Base-by-base conservation (phyloP, 805 yeast genomes). In the Ogataea pignaliae region DNA sequence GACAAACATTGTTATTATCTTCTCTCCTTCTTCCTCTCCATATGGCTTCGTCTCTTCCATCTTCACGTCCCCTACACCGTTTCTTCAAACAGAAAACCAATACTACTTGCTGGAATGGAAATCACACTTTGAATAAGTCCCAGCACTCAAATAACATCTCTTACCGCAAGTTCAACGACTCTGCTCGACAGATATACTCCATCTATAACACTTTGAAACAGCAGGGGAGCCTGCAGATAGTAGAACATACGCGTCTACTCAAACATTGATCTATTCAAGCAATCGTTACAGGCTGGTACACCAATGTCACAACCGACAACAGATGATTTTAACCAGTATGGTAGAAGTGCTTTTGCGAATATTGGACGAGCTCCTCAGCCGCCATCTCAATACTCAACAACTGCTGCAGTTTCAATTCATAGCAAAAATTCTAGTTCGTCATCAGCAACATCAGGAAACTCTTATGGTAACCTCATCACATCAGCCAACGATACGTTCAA, bases 401-500 rank as follows among this genome's bases (percentile, higher is more conserved):
- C 54, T 11, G 34, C 29, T 32, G 38, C 42, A 31, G 46, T 28
- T 10, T 50, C 62, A 10, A 36, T 47, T n/a, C 68, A 61, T 43
- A 65, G 68, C 43, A 66, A 44, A 59, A 67, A 45, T 45, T 63
- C 61, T 34, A 61, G 58, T 46, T 53, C 55, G 48, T 64, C 60
- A 16, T 64, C 55, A 54, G 60, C 55, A 21, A 55, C 51, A 44
- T 60, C 50, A 39, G 57, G 59, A 17, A 47, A 48, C 15, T 52
- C 64, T 16, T 60, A 50, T 39, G 57, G 59, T 18, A 47, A 48
- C 15, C 51, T 63, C 16, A 40, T 41, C 29, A 41, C 37, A 36
- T 42, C 40, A 37, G 21, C 21, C 29, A 42, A 41, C 26, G 50
- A 37, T 28, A 45, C 49, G 17, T 37, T 45, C 26, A 30, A 42